Base-by-base conservation (phyloP, 108 stramenopile genomes). In the Skeletonema menzelii region DNA sequence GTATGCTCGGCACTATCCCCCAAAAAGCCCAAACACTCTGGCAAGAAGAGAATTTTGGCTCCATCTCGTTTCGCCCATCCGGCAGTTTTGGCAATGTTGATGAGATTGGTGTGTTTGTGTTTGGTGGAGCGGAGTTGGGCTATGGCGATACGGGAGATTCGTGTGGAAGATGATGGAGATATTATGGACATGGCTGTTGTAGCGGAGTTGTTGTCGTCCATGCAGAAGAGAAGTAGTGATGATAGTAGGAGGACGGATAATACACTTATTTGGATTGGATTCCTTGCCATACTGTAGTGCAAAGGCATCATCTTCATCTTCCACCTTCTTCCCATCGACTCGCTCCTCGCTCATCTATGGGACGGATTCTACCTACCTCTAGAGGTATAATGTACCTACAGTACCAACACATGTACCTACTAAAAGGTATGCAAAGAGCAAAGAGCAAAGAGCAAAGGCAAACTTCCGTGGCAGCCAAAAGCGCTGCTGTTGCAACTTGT, bases 21-120 rank as follows among this genome's bases (percentile, higher is more conserved):
- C 57, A 95, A 83, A 59, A 90, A 95, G 17, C 94, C 91, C 75
- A 89, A 88, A 70, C 88, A 90, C 68, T 95, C 94, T 1, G 94
- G 94, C 2, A 95, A 59, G 72, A 95, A 95, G 0, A 95, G 72
- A 90, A 95, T 92, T 20, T 44, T 61, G 10, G 90, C 85, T 4
- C 83, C 82, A 17, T 85, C 32, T 7, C 73, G 74, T 37, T 70
- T 70, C 22, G 91, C 91, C 70, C 76, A 42, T 37, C 84, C 77
- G 12, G 94, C 94, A 75, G 91, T 92, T 44, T 66, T 71, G 55
- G 94, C 91, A 47, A 95, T 63, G 56, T 88, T 75, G 4, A 79
- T 10, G 22, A 95, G 72, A 73, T 95, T 95, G 30, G 70, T 27
- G 46, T 75, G 38, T 68, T 95, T 95, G 80, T 89, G 57, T 5